Percentiles rank a stretch among this genome's conserved stretches.
Evolutionary conservation across 805 yeast genomes (phyloP).

Genomic region (Geotrichum ghanense): DNA sequence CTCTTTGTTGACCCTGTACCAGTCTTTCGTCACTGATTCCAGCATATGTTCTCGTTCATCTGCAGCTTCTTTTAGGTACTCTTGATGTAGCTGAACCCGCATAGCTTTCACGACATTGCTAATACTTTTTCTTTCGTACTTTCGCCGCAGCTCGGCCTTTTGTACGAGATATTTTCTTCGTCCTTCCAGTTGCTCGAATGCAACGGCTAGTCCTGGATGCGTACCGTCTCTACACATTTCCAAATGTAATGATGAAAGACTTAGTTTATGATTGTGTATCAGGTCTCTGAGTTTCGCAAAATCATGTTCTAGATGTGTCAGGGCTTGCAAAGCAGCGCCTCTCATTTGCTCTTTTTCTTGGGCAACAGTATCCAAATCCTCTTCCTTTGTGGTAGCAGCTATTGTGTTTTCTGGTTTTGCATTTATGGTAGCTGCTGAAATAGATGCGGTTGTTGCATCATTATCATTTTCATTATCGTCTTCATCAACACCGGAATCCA

Average conservation of each 20-base stretch:
- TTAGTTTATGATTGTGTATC: slow-evolving; percentile 72
- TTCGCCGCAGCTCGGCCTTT: slow-evolving; percentile 37
- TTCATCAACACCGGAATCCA: background rate
- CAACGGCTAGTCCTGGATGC: slow-evolving; percentile 78
- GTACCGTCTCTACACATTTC: slow-evolving; percentile 79
- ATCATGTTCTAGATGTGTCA: slow-evolving; percentile 71
- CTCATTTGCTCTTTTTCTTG: slow-evolving; percentile 27
- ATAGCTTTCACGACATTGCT: slow-evolving; percentile 71
- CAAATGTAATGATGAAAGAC: slow-evolving; percentile 67
- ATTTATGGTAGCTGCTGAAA: slow-evolving; percentile 24
- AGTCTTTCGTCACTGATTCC: slow-evolving; percentile 62
- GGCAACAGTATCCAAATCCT: slow-evolving; percentile 12
- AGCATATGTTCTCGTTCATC: slow-evolving; percentile 59
- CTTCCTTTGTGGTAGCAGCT: slow-evolving; percentile 13
- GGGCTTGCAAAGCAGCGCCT: slow-evolving; percentile 54
- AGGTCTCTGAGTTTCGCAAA: slow-evolving; percentile 81
- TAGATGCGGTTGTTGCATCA: background rate
- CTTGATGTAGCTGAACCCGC: slow-evolving; percentile 75
- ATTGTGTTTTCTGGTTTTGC: slow-evolving; percentile 6
- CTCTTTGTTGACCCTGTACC: slow-evolving; percentile 90
- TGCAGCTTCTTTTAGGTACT: slow-evolving; percentile 53
- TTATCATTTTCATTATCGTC: background rate
- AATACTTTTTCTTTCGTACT: slow-evolving; percentile 65
- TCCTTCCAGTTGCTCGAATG: slow-evolving; percentile 58
- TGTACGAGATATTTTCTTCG: slow-evolving; percentile 61